Conservation (phyloP, 805 yeast genomes). For the Candida rishiriensis region DNA sequence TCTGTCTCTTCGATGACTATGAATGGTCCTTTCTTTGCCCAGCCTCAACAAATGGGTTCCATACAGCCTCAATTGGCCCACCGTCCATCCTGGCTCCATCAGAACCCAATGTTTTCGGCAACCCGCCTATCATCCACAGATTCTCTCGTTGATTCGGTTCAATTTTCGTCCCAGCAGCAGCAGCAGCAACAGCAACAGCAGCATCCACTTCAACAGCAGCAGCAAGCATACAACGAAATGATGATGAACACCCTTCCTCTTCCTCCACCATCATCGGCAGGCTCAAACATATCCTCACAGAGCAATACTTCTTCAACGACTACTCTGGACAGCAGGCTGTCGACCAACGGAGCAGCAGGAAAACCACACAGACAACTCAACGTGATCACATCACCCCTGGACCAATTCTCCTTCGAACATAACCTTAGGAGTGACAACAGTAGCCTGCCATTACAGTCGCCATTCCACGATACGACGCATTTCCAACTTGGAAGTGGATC, state of each 20-base stretch:
- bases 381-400: conserved; percentile 3
- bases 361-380: not conserved
- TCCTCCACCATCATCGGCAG: conserved; percentile 10
- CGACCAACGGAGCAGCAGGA: too few relatives aligned
- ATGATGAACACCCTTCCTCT: not conserved
- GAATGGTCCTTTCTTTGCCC: not conserved
- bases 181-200: conserved; percentile 9
- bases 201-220: conserved; percentile 2
- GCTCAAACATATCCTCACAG: not conserved
- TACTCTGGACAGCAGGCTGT: not conserved
- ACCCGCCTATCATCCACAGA: conserved; percentile 31
- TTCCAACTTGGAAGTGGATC: conserved; percentile 7
- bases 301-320: not conserved
- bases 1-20: conserved; percentile 18
- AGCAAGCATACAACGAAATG: not conserved
- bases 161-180: conserved; percentile 2
- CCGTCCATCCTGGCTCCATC: conserved; percentile 34
- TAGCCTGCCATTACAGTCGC: conserved; percentile 21
- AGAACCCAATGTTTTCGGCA: conserved; percentile 27
- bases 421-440: not conserved
- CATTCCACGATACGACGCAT: conserved; percentile 17
- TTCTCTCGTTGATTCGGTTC: conserved; percentile 31
- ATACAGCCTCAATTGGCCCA: conserved; percentile 7
- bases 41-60: not conserved
- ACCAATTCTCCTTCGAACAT: conserved; percentile 20